Conservation (phyloP, 2,329 filamentous ascomycete genomes). For the Pseudofabraea citricarpa region DNA sequence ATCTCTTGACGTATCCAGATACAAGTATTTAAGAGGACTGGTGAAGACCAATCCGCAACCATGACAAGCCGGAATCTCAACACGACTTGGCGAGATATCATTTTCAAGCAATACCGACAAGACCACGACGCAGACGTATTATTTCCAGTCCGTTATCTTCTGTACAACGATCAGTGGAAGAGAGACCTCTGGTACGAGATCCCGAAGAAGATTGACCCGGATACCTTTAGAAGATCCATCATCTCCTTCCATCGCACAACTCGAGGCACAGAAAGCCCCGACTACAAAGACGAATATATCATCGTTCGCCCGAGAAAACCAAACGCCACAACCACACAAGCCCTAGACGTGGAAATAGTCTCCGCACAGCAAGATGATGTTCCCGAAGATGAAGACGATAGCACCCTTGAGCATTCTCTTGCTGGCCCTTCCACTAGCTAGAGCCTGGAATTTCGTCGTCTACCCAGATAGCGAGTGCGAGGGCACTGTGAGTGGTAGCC, state of each 20-base stretch:
- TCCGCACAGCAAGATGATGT: not conserved
- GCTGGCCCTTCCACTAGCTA: not conserved
- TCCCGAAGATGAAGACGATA: not conserved
- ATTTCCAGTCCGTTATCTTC: not conserved
- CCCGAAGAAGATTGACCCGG: not conserved
- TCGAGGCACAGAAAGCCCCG: not conserved
- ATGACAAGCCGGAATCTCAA: not conserved
- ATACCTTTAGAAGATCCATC: not conserved
- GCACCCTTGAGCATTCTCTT: not conserved
- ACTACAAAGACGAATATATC: not conserved
- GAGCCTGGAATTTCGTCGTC: not conserved
- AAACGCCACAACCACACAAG: not conserved
- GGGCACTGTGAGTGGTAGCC: not conserved
- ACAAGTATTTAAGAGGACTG: not conserved
- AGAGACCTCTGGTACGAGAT: not conserved
- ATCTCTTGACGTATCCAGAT: not conserved
- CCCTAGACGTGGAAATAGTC: not conserved
- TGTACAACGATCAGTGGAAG: not conserved
- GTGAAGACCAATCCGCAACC: not conserved
- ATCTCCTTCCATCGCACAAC: not conserved
- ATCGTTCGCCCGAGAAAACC: not conserved
- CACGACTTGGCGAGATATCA: not conserved
- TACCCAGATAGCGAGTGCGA: not conserved
- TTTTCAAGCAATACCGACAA: not conserved
- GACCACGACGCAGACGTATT: not conserved